A percentile compares a stretch with the other conserved stretches of the same genome.
phyloP scores from a whole-genome alignment of 108 stramenopile genomes.

The Cyclotella kingstonii region DNA sequence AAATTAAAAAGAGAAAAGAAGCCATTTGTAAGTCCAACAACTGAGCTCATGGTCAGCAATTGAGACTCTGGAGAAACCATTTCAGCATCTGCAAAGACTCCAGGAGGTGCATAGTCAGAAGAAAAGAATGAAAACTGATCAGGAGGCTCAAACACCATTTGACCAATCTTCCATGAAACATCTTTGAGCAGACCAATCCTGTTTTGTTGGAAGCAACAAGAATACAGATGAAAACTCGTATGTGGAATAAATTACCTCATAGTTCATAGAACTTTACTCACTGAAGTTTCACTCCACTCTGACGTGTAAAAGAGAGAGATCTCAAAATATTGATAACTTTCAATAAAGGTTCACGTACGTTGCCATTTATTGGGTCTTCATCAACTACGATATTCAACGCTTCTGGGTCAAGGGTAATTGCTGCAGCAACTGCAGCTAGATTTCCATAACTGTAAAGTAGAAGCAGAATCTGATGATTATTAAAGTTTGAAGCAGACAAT shows the following conservation, averaged over 20 bases:
- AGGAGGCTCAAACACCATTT: conserved; percentile 46
- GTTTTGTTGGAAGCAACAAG: background rate
- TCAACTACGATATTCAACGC: conserved; percentile 42
- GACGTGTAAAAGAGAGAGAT: conserved; percentile 33
- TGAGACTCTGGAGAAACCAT: conserved; percentile 44
- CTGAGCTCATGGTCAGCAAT: conserved; percentile 28
- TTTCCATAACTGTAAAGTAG: conserved; percentile 33
- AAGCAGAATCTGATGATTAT: no score
- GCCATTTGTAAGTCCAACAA: conserved; percentile 40
- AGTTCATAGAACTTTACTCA: background rate
- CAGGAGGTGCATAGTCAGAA: conserved; percentile 38
- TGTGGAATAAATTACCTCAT: background rate
- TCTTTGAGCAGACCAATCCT: conserved; percentile 20
- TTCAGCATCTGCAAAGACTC: conserved; percentile 24
- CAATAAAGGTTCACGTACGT: conserved; percentile 48
- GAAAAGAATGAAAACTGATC: conserved; percentile 46
- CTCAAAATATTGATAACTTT: conserved; percentile 54
- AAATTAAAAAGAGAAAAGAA: conserved; percentile 37
- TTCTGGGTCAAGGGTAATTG: conserved; percentile 52
- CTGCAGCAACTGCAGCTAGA: conserved; percentile 50
- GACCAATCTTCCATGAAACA: conserved; percentile 39
- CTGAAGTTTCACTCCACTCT: conserved; percentile 20
- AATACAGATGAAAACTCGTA: background rate
- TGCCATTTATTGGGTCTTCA: conserved; percentile 50
- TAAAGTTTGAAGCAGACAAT: no score